Base-by-base conservation (phyloP, 169 alveolate genomes). In the Plasmodium vinckei region DNA sequence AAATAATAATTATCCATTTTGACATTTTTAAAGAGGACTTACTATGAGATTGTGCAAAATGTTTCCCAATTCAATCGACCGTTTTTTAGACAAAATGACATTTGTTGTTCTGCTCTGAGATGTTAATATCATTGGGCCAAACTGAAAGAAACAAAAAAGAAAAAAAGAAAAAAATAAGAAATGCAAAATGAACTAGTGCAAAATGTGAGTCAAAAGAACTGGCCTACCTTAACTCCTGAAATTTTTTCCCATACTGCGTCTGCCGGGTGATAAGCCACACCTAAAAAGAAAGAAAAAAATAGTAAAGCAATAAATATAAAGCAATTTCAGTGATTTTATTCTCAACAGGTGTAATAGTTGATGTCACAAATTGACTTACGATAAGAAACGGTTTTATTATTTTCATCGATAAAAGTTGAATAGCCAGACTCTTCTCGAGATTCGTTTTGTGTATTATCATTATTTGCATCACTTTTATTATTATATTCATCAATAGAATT, bases 81-180 rank as follows among this genome's bases (percentile, higher is more conserved):
- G 63, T 46, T 77, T 77, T 77, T 77, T 77, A 9, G 88, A 65
- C 47, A 77, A 53, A 63, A 77, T 77, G 9, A 77, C 88, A 77
- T 77, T 77, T 23, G 88, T 77, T 46, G 88, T 77, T 64, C 88
- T 61, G 33, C 88, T 77, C 39, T 77, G 88, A 7, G 88, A 73
- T 13, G 88, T 77, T 56, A 77, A 68, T 47, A 77, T 77, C 88
- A 77, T 53, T 6, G 88, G 88, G 19, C 88, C 88, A 42, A 77
- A 63, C 88, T 77, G 57, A 5, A 33, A 64, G 44, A 2, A 53
- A 53, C 19, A 39, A 33, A 51, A 64, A 64, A 49, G 9, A 75
- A 10, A 47, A 49, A 27, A 27, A 2, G 0, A 27, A 13, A 25
- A 23, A 15, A 54, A 39, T n/a, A 10, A 27, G 13, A 42, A 51